Conservation (phyloP, 441 rosid species). For the Erodium texanum region DNA sequence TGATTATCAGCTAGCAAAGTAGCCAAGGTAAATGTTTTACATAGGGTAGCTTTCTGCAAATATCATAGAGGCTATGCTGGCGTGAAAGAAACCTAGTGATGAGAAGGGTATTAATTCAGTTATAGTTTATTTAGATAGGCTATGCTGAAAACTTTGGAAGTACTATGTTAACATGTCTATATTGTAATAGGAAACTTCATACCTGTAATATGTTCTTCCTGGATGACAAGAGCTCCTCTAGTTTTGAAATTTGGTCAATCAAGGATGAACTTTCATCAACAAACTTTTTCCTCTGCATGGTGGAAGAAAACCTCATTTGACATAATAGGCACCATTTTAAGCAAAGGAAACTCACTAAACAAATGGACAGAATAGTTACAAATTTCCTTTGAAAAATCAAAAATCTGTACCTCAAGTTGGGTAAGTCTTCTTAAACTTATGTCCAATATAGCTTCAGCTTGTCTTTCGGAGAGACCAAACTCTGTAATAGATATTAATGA, state of each 20-base stretch:
- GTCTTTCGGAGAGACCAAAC: conserved; percentile 70
- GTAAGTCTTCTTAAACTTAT: conserved; percentile 71
- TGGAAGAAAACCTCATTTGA: conserved; percentile 8
- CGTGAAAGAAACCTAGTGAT: neutral
- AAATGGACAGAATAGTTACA: conserved; percentile 10
- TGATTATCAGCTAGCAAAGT: neutral
- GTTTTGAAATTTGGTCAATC: conserved; percentile 59
- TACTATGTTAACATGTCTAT: conserved; percentile 7
- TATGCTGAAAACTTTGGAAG: neutral
- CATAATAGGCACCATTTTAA: conserved; percentile 2
- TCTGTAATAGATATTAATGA: conserved; percentile 25
- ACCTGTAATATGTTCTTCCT: conserved; percentile 71
- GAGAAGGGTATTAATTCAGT: neutral
- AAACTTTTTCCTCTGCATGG: conserved; percentile 63
- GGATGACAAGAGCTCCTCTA: conserved; percentile 66
- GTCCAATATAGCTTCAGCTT: conserved; percentile 85
- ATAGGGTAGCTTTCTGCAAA: neutral
- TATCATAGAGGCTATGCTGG: neutral
- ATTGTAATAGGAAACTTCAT: conserved; percentile 14
- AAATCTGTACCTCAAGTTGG: conserved; percentile 62
- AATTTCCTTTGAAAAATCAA: conserved; percentile 1
- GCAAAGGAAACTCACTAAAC: conserved; percentile 3
- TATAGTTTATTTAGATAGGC: neutral
- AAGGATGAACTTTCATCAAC: conserved; percentile 61
- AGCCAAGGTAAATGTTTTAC: neutral